Percentiles rank a stretch among this genome's conserved stretches.
Conservation (phyloP, 163 green algal species). For the Volvox carteri region DNA sequence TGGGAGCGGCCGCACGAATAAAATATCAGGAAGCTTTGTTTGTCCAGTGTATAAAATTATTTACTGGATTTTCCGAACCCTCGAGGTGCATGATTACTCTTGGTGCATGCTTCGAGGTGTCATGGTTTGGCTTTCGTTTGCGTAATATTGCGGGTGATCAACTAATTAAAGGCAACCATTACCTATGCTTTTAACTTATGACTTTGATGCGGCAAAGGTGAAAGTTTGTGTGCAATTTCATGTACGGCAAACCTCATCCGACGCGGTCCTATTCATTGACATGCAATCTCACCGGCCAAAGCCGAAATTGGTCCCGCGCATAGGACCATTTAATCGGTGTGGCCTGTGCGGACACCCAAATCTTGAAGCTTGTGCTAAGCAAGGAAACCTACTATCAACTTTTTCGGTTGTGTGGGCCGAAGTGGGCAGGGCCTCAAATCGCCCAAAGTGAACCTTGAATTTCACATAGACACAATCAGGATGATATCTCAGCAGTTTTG, state of each 20-base stretch:
- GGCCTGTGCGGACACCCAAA: background rate
- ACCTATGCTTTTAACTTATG: background rate
- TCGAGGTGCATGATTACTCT: background rate
- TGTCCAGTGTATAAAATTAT: background rate
- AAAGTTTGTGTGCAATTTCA: background rate
- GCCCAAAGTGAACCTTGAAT: background rate
- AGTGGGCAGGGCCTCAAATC: background rate
- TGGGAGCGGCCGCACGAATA: background rate
- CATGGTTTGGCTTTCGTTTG: too few relatives aligned
- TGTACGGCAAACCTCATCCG: background rate
- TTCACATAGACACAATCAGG: background rate
- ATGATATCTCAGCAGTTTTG: conserved; percentile 29
- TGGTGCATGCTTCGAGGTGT: too few relatives aligned
- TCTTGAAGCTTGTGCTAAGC: background rate
- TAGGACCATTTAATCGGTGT: background rate
- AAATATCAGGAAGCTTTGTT: background rate
- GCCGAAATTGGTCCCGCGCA: background rate
- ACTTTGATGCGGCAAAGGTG: background rate
- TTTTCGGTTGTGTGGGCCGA: background rate
- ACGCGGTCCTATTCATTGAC: background rate
- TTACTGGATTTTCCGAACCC: background rate
- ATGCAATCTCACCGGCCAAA: background rate
- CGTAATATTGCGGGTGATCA: background rate
- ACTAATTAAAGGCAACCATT: background rate
- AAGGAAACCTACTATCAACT: conserved; percentile 5